A percentile compares a stretch with the other conserved stretches of the same genome.
These are phyloP conservation scores for Coffea humblotiana DNA, from an alignment of 305 asterid genomes.

Conservation along the genomic window DNA sequence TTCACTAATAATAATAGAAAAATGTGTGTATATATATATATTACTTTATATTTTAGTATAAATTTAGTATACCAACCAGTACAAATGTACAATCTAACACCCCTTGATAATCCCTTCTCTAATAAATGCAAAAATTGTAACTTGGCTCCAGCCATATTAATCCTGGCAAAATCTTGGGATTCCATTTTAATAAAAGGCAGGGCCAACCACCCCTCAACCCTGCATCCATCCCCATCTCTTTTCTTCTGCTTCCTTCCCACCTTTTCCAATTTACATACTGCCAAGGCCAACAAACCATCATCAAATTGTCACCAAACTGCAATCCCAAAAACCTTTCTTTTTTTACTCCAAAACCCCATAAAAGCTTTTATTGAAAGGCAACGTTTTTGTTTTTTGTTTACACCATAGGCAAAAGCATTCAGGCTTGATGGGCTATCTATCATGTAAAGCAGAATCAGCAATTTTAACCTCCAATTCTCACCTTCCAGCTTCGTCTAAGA, in stretches of 20 bases:
- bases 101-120: no score
- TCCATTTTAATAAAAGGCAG: constrained; percentile 18
- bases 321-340: background rate
- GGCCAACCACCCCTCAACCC: background rate
- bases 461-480: constrained; percentile 47
- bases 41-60: no score
- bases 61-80: no score
- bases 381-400: background rate
- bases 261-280: background rate
- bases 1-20: background rate
- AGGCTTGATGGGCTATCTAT: constrained; percentile 63
- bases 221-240: background rate
- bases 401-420: background rate
- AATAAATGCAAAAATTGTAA: background rate
- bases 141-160: constrained; percentile 3
- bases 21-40: no score
- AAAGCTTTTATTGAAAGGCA: background rate
- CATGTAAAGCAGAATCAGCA: constrained; percentile 78
- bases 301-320: constrained; percentile 10
- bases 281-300: constrained; percentile 16
- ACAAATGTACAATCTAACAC: no score
- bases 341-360: constrained; percentile 8
- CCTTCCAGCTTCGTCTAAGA: constrained; percentile 30
- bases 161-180: constrained; percentile 15
- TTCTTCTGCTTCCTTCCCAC: background rate